These are phyloP conservation scores for Torulaspora quercuum DNA, from an alignment of 805 yeast species.

Conservation along the genomic window DNA sequence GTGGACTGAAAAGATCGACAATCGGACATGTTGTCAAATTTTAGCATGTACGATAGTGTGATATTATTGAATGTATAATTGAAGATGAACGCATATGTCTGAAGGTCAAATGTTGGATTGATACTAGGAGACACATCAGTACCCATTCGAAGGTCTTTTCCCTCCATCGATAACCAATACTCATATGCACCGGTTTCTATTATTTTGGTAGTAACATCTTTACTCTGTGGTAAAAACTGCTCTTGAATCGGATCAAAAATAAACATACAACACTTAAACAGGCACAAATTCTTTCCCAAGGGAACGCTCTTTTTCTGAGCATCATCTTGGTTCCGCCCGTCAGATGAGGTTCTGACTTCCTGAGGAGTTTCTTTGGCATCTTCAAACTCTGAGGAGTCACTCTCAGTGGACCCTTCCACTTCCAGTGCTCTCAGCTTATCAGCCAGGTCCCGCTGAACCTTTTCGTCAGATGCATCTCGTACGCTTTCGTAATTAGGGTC, in stretches of 20 bases:
- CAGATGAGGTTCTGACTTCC: neutral
- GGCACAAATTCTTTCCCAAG: slow-evolving; percentile 13
- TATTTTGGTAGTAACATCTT: slow-evolving; percentile 38
- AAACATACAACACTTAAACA: slow-evolving; percentile 43
- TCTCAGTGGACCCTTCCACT: slow-evolving; percentile 24
- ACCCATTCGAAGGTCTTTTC: slow-evolving; percentile 36
- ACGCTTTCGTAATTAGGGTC: slow-evolving; percentile 34
- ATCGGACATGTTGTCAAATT: slow-evolving; percentile 43
- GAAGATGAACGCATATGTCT: slow-evolving; percentile 55
- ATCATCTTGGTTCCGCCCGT: neutral
- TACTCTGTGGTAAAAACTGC: slow-evolving; percentile 45
- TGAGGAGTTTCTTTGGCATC: slow-evolving; percentile 23
- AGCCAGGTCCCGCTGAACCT: slow-evolving; percentile 16
- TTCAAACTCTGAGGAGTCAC: slow-evolving; percentile 20
- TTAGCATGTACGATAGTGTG: slow-evolving; percentile 61
- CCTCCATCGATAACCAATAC: slow-evolving; percentile 49
- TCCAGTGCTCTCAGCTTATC: slow-evolving; percentile 32
- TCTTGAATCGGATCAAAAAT: slow-evolving; percentile 53
- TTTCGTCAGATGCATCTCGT: slow-evolving; percentile 34
- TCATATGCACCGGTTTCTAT: slow-evolving; percentile 48
- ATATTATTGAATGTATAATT: slow-evolving; percentile 45
- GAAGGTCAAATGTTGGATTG: slow-evolving; percentile 64
- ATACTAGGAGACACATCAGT: slow-evolving; percentile 46
- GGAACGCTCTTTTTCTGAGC: slow-evolving; percentile 12
- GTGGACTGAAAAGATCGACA: slow-evolving; percentile 51